A percentile compares a stretch with the other conserved stretches of the same genome.
Conservation (phyloP, 352 stramenopile species). For the Phytophthora europaea region DNA sequence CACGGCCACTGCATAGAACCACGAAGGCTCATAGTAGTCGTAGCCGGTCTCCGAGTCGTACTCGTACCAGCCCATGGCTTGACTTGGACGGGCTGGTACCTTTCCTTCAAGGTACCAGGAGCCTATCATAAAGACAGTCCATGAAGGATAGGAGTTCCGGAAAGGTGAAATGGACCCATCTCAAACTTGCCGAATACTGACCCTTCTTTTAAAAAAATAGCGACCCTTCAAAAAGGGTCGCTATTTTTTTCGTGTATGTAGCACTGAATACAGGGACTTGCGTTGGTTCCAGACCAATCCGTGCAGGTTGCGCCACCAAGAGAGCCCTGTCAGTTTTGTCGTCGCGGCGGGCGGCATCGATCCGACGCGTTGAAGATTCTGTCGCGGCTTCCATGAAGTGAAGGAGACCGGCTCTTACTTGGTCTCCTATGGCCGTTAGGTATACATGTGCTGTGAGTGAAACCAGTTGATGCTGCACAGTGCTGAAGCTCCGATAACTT, state of each 20-base stretch:
- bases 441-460: no score
- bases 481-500: no score
- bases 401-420: no score
- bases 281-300: background rate
- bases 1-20: constrained; percentile 33
- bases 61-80: constrained; percentile 47
- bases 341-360: background rate
- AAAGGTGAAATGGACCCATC: no score
- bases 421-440: no score
- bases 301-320: background rate
- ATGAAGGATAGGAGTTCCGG: background rate
- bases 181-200: no score
- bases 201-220: no score
- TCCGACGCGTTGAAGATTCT: background rate
- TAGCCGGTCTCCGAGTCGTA: constrained; percentile 30
- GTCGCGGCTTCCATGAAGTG: no score
- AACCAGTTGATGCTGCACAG: no score
- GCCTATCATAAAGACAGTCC: background rate
- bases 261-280: no score
- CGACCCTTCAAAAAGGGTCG: no score
- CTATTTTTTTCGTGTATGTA: no score
- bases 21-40: constrained; percentile 15
- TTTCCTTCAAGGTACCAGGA: background rate
- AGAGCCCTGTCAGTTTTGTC: background rate
- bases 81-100: background rate